Conservation (phyloP, 2,329 filamentous ascomycete genomes). For the Colletotrichum echinochloae region DNA sequence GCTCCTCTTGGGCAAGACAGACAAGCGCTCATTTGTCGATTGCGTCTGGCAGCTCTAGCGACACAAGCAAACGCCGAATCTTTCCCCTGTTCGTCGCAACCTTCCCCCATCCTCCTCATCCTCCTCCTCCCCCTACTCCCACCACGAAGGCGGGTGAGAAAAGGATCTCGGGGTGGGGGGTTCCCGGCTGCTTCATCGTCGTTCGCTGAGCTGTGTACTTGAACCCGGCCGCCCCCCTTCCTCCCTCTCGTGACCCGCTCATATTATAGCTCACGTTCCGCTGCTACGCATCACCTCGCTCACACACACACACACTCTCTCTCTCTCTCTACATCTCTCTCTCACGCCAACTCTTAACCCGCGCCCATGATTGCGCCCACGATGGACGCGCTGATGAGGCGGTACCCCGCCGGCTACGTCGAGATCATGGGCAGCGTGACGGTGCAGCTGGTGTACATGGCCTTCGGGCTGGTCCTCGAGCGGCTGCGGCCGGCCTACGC, state of each 20-base stretch:
- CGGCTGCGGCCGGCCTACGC: conserved; percentile 4
- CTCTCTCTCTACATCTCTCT: no score
- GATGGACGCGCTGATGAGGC: conserved; percentile 5
- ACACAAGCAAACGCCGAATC: no score
- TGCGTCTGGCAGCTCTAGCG: no score
- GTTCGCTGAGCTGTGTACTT: neutral
- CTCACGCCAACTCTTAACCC: no score
- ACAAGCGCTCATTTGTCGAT: neutral
- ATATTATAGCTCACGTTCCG: neutral
- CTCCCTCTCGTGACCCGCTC: neutral
- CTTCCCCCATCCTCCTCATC: neutral
- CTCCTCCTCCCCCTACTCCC: neutral
- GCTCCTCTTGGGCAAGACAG: neutral
- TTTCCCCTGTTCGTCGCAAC: neutral
- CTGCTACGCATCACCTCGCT: no score
- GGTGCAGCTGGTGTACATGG: conserved; percentile 8
- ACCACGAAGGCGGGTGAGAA: neutral
- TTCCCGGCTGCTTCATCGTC: neutral
- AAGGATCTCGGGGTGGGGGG: neutral
- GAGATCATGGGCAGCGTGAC: conserved; percentile 14
- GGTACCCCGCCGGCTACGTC: conserved; percentile 6
- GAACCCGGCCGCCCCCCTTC: neutral
- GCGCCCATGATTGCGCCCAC: no score
- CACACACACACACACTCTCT: no score
- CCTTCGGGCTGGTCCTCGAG: neutral